A percentile compares a stretch with the other conserved stretches of the same genome.
Conservation (phyloP, 2,329 filamentous ascomycete genomes). For the Pyricularia grisea region DNA sequence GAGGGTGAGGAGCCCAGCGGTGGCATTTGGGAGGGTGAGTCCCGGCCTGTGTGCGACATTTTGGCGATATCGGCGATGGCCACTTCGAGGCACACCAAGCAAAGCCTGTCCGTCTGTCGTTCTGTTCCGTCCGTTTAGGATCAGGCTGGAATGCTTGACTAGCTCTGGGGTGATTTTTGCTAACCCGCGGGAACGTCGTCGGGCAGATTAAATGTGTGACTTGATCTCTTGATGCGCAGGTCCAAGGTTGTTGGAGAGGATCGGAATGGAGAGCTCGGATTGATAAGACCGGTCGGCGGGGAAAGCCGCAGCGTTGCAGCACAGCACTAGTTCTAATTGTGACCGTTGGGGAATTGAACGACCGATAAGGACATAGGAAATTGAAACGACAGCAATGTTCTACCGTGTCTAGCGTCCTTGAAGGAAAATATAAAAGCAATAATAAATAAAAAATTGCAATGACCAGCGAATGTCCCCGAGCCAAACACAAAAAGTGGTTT, state of each 20-base stretch:
- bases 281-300: conserved; percentile 8
- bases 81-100: background rate
- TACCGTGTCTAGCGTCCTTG: background rate
- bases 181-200: background rate
- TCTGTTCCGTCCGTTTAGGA: background rate
- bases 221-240: background rate
- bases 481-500: background rate
- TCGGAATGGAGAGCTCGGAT: background rate
- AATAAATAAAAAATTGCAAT: background rate
- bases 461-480: background rate
- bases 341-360: background rate
- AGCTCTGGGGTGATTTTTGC: background rate
- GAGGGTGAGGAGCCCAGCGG: conserved; percentile 37
- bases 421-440: background rate
- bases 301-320: conserved; percentile 3
- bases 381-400: background rate
- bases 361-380: background rate
- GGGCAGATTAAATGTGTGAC: background rate
- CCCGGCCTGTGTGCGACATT: conserved; percentile 16
- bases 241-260: background rate
- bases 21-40: conserved; percentile 17
- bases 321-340: conserved; percentile 4
- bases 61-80: background rate
- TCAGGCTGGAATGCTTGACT: background rate
- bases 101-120: background rate